These are phyloP conservation scores for Chytriomyces confervae DNA, from an alignment of 192 early-diverging fungal species.

Conservation along the genomic window DNA sequence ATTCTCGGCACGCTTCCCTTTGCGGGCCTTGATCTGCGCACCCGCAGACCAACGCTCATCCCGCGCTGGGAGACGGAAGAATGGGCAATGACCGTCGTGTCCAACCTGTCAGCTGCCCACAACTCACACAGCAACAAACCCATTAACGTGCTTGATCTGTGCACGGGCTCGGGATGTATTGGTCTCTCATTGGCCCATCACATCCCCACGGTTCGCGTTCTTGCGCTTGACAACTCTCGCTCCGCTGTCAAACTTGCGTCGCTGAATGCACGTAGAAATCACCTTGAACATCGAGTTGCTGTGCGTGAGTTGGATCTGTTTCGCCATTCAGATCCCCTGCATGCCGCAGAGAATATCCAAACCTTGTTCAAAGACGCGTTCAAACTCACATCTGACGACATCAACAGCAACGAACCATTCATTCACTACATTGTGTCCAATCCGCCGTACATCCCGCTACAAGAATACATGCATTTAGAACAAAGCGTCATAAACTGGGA, in stretches of 20 bases:
- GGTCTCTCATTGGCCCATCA: slow-evolving; percentile 72
- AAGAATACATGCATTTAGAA: slow-evolving; percentile 71
- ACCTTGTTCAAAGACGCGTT: background rate
- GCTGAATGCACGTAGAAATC: slow-evolving; percentile 41
- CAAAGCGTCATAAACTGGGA: slow-evolving; percentile 87
- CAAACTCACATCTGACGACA: slow-evolving; percentile 9
- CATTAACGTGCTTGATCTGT: slow-evolving; percentile 81
- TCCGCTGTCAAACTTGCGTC: slow-evolving; percentile 68
- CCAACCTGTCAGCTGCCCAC: background rate
- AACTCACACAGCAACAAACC: slow-evolving; percentile 16
- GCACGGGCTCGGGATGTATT: slow-evolving; percentile 88
- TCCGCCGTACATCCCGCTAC: slow-evolving; percentile 84
- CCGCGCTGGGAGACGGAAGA: slow-evolving; percentile 96
- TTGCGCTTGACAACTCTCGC: slow-evolving; percentile 70
- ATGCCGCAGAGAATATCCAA: slow-evolving; percentile 9
- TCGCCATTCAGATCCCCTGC: background rate
- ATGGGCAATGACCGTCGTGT: slow-evolving; percentile 74
- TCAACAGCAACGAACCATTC: background rate
- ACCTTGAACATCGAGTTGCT: background rate
- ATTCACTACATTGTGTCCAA: slow-evolving; percentile 83
- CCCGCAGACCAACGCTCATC: slow-evolving; percentile 72
- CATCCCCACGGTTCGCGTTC: slow-evolving; percentile 38
- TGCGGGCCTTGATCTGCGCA: slow-evolving; percentile 63
- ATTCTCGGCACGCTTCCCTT: slow-evolving; percentile 90
- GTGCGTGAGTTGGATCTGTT: slow-evolving; percentile 2